Evolutionary conservation across 164 flowering plant genomes (phyloP), one percentile per base, ranked within the genome.

Genomic region (Macadamia integrifolia): DNA sequence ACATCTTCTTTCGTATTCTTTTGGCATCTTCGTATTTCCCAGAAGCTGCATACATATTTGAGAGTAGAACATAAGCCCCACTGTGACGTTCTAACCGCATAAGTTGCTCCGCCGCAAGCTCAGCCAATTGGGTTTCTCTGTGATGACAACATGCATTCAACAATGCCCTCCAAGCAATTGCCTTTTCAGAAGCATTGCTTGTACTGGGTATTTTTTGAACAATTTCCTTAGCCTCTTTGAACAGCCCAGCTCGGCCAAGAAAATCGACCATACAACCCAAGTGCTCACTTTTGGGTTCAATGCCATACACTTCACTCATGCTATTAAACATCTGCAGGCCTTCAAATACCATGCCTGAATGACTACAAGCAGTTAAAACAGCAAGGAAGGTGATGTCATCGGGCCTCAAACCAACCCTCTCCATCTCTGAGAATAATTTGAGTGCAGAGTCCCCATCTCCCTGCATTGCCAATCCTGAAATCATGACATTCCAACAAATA

Each of bases 91-190:
- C 91, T 11, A 85, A 68, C 61, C 62, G 71, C 43, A 78, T 31
- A 10, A 88, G 75, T 66, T 61, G 78, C 78, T 84, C 72, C 15
- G 85, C 88, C 18, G 82, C 88, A 67, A 72, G 66, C 68, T 82
- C 84, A 8, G 88, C 89, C 56, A 81, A 17, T 14, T 61, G 60
- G 5, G 71, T 40, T 58, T 83, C 67, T 56, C 84, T 74, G 15
- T 79, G 75, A 48, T 75, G 74, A 58, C 85, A 81, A 59, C 83
- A 82, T 65, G 85, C 80, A 67, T 80, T 82, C 29, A 88, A 75
- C n/a, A 88, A 74, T 18, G 93, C 87, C 64, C 91, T 83, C 91
- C 89, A 87, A 66, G 85, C 83, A 28, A 83, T 62, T 40, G 89
- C 89, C 71, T 84, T 82, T 28, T 79, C 85, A 9, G 78, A 79